A percentile compares a stretch with the other conserved stretches of the same genome.
These are phyloP conservation scores for Dalbergia oliveri DNA, from an alignment of 306 rosid genomes.

Conservation along the genomic window DNA sequence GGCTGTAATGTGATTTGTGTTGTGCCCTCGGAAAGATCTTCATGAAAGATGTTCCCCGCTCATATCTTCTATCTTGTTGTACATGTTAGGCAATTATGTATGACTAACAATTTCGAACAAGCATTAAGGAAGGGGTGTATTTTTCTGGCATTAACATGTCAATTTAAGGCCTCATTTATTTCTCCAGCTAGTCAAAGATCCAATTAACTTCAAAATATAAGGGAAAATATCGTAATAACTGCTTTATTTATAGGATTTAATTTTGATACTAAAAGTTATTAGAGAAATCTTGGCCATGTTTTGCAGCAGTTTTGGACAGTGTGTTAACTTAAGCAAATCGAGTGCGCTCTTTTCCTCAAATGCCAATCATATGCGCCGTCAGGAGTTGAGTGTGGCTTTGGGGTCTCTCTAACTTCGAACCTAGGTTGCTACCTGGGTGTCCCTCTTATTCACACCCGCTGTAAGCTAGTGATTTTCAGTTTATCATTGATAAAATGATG, in stretches of 20 bases:
- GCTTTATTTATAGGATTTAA: not conserved
- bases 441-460: too few species aligned
- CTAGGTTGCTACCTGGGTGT: too few species aligned
- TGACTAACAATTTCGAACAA: conserved; percentile 55
- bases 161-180: conserved; percentile 26
- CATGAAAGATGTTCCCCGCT: conserved; percentile 30
- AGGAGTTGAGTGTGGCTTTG: too few species aligned
- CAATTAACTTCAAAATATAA: not conserved
- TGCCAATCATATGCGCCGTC: too few species aligned
- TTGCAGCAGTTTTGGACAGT: too few species aligned
- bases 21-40: conserved; percentile 36
- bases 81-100: conserved; percentile 53
- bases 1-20: conserved; percentile 48
- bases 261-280: too few species aligned
- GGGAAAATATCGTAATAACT: not conserved
- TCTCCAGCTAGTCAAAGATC: not conserved
- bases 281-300: too few species aligned
- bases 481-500: too few species aligned
- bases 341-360: too few species aligned
- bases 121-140: conserved; percentile 34
- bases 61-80: conserved; percentile 48
- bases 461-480: too few species aligned
- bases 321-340: too few species aligned
- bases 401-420: too few species aligned
- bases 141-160: conserved; percentile 46